Base-by-base conservation (phyloP, 2,329 filamentous ascomycete species). In the Neonectria coccinea region DNA sequence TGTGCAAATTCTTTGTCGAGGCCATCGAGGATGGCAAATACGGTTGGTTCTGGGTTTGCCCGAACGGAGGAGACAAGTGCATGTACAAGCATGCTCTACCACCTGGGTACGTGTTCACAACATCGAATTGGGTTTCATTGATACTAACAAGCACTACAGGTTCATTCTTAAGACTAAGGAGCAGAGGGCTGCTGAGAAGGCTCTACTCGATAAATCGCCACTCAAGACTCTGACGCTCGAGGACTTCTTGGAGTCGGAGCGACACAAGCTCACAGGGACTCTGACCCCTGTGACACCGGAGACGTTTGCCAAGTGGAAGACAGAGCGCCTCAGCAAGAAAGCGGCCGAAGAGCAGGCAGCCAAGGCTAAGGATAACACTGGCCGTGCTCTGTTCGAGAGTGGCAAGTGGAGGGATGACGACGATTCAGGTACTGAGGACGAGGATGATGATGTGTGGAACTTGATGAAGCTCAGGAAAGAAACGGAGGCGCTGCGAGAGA, bases 11-110 rank as follows among this genome's bases (percentile, higher is more conserved):
- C 85, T 99, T 99, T 79, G 96, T 98, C 78, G 91, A 94, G 72
- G 96, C 96, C 27, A 96, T 99, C 67, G 96, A 99, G 82, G 96
- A 99, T 77, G 92, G 94, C 75, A 99, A 98, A 81, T 99, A 99
- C 75, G 96, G 96, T 67, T 99, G 96, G 96, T 98, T 99, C 82
- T 99, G 96, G 96, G 86, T 89, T 64, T 99, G 96, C 86, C 96
- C 96, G 51, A 98, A 98, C 76, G 94, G 94, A 70, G 95, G 92
- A 68, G 92, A 99, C 78, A 93, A 97, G 81, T 99, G 96, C 91
- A 98, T 96, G 91, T 99, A 99, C 79, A 94, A 92, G 82, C 96
- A 99, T 80, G 94, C 92, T 75, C 86, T 99, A 74, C 96, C 97
- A 73, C 92, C 94, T 76, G 96, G 96, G 92, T 97, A 88, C 76